phyloP scores from a whole-genome alignment of 352 stramenopile species.

The Phytophthora citricola region DNA sequence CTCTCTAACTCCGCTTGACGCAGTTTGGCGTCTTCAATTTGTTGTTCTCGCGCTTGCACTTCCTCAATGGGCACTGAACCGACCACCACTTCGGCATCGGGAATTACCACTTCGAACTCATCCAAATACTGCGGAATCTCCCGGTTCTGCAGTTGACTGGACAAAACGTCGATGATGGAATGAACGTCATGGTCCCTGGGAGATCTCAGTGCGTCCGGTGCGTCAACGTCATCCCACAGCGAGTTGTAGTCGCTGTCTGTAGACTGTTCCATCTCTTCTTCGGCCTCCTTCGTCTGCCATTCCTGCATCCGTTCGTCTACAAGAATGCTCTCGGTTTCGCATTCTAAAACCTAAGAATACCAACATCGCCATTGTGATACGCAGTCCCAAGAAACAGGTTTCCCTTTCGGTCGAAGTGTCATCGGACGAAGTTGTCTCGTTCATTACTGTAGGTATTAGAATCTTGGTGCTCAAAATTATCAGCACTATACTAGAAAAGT shows the following conservation, averaged over 20 bases:
- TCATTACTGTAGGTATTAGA: too few relatives aligned
- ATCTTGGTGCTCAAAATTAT: too few relatives aligned
- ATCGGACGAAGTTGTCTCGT: too few relatives aligned
- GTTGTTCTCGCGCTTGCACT: slow-evolving; percentile 63
- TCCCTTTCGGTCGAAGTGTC: too few relatives aligned
- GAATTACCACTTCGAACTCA: slow-evolving; percentile 73
- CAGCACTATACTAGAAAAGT: too few relatives aligned
- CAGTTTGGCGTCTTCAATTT: slow-evolving; percentile 63
- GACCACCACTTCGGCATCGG: slow-evolving; percentile 66
- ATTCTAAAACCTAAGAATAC: too few relatives aligned
- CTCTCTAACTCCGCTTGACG: slow-evolving; percentile 58
- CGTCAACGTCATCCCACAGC: slow-evolving; percentile 51
- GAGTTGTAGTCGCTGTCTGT: slow-evolving; percentile 26
- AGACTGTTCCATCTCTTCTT: not conserved
- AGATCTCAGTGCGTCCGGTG: slow-evolving; percentile 15
- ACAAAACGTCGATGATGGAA: slow-evolving; percentile 63
- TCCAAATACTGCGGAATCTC: slow-evolving; percentile 67
- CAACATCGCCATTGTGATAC: too few relatives aligned
- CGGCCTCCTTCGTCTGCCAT: slow-evolving; percentile 1
- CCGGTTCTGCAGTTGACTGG: slow-evolving; percentile 46
- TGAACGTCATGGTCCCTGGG: slow-evolving; percentile 25
- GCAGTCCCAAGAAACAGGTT: too few relatives aligned
- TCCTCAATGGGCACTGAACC: slow-evolving; percentile 66
- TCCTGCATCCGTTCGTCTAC: not conserved
- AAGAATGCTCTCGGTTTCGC: not conserved